A percentile compares a stretch with the other conserved stretches of the same genome.
These are phyloP conservation scores for Auricularia sp. DNA, from an alignment of 768 basidiomycete species.

Conservation along the genomic window DNA sequence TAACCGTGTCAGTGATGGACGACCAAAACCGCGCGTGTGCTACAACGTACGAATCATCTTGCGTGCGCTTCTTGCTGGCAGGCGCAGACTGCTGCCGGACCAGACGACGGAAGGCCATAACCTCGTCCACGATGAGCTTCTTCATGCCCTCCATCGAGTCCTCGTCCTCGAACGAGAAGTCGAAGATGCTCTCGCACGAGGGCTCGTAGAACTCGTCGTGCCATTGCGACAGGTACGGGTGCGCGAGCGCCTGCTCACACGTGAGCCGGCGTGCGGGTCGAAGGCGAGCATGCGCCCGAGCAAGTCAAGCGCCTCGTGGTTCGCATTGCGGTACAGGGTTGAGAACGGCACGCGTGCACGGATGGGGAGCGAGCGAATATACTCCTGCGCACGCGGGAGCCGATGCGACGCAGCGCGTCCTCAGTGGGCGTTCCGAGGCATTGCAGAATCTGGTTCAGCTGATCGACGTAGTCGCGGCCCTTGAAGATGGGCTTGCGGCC, in stretches of 20 bases:
- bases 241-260: constrained; percentile 90
- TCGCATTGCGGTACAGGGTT: constrained; percentile 86
- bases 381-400: constrained; percentile 95
- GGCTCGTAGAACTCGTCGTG: constrained; percentile 96
- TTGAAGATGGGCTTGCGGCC: constrained; percentile 95
- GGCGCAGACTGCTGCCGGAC: constrained; percentile 74
- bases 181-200: constrained; percentile 62
- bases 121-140: constrained; percentile 87
- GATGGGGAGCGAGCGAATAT: constrained; percentile 95
- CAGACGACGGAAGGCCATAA: constrained; percentile 77
- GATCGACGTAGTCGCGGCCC: constrained; percentile 97
- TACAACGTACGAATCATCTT: constrained; percentile 49
- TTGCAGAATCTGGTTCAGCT: constrained; percentile 95
- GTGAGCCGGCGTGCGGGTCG: constrained; percentile 91
- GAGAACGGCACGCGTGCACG: constrained; percentile 89
- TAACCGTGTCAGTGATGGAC: too few species aligned
- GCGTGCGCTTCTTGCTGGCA: constrained; percentile 59
- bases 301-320: constrained; percentile 88
- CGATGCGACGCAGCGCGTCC: constrained; percentile 90
- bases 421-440: constrained; percentile 96
- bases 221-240: constrained; percentile 94
- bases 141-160: constrained; percentile 98
- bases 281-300: constrained; percentile 87
- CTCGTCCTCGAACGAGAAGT: constrained; percentile 94
- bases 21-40: too few species aligned